A percentile compares a stretch with the other conserved stretches of the same genome.
Conservation (phyloP, 2,329 filamentous ascomycete species). For the Cladosporium sphaerospermum region DNA sequence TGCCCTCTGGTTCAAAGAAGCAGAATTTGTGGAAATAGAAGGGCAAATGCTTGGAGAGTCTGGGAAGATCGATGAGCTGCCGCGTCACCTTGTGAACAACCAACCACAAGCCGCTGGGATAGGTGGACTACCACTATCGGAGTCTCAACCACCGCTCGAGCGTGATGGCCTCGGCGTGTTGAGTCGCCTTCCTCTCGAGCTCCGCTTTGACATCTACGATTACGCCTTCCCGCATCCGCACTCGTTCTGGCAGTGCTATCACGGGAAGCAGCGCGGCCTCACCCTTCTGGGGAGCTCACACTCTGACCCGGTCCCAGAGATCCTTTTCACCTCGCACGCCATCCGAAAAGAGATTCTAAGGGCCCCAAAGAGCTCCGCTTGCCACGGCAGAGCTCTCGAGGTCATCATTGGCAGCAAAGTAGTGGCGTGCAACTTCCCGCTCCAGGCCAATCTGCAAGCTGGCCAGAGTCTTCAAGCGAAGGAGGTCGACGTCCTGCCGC, state of each 20-base stretch:
- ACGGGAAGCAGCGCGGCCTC: not conserved
- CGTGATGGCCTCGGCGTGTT: not conserved
- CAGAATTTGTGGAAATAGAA: not conserved
- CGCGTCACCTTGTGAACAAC: too few species aligned
- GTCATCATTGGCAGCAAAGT: not conserved
- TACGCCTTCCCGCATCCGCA: not conserved
- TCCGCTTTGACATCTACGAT: not conserved
- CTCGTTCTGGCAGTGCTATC: slow-evolving; percentile 3
- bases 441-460: not conserved
- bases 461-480: not conserved
- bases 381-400: not conserved
- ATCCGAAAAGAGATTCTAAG: not conserved
- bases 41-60: not conserved
- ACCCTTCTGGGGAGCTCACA: not conserved
- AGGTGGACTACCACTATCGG: too few species aligned
- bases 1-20: too few species aligned
- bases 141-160: too few species aligned
- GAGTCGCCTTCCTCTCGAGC: not conserved
- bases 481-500: not conserved
- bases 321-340: not conserved
- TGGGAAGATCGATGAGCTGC: not conserved
- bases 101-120: too few species aligned
- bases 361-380: not conserved
- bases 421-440: not conserved
- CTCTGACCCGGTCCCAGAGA: not conserved